These are phyloP conservation scores for Straminergon stramineum DNA, from an alignment of 225 moss, liverwort and hornwort species.

Conservation along the genomic window DNA sequence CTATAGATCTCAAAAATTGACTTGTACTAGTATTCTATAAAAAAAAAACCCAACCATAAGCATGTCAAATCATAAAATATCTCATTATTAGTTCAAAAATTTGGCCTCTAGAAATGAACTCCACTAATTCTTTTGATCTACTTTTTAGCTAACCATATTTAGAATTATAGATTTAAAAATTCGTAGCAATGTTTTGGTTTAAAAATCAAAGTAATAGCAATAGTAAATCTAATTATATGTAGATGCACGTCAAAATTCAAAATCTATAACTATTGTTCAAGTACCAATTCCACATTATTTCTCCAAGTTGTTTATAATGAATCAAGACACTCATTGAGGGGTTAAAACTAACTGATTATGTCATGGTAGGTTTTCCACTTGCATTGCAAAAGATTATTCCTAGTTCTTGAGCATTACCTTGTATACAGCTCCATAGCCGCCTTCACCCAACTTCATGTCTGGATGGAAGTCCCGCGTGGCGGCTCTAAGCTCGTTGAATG, in stretches of 20 bases:
- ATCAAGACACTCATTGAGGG: neutral
- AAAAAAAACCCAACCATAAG: accelerated
- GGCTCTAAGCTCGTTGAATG: slow-evolving; percentile 3
- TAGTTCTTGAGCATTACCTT: neutral
- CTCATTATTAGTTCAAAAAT: neutral
- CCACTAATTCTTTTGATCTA: neutral
- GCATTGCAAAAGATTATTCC: too few relatives aligned
- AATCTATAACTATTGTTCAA: neutral
- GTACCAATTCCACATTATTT: neutral
- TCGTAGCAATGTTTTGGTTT: accelerated
- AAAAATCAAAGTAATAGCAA: neutral
- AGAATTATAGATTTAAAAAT: neutral
- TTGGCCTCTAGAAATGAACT: neutral
- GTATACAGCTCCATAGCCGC: neutral
- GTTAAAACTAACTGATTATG: neutral
- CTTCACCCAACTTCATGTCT: slow-evolving; percentile 11
- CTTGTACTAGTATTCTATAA: neutral
- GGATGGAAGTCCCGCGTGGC: slow-evolving; percentile 14
- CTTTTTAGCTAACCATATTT: neutral
- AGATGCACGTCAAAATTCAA: neutral
- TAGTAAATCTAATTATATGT: neutral
- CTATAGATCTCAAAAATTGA: neutral
- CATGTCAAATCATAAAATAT: neutral
- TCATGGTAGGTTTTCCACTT: neutral
- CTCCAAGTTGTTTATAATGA: neutral